Percentiles rank a stretch among this genome's conserved stretches.
Evolutionary conservation across 805 yeast species (phyloP).

Genomic region (Teunomyces barrocoloradensis): DNA sequence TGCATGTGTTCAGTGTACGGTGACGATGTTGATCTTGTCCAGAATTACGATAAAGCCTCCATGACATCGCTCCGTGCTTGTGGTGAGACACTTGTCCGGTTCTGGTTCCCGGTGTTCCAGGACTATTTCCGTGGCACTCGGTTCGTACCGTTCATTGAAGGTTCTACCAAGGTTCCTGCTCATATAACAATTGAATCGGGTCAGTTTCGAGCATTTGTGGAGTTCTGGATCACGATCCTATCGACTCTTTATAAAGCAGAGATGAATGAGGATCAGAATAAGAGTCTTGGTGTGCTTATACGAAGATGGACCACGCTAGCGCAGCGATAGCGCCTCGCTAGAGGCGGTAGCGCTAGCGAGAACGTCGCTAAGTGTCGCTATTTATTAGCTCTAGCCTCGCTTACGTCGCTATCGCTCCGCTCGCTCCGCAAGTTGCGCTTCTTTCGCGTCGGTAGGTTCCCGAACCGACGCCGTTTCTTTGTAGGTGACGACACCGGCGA

Average conservation of each 20-base stretch:
- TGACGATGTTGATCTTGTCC: slow-evolving; percentile 49
- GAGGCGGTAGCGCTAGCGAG: too few relatives aligned
- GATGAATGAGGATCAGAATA: slow-evolving; percentile 23
- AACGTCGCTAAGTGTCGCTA: too few relatives aligned
- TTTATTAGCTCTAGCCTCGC: too few relatives aligned
- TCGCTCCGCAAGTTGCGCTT: not conserved
- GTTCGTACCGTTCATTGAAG: slow-evolving; percentile 18
- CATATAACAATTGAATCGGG: slow-evolving; percentile 10
- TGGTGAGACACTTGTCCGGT: slow-evolving; percentile 40
- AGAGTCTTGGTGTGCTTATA: slow-evolving; percentile 17
- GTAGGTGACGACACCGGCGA: slow-evolving; percentile 4
- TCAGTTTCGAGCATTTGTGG: slow-evolving; percentile 38
- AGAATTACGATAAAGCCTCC: slow-evolving; percentile 41
- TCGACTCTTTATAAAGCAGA: slow-evolving; percentile 37
- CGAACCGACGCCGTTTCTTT: slow-evolving; percentile 6
- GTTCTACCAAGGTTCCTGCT: slow-evolving; percentile 11
- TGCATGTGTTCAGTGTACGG: slow-evolving; percentile 57
- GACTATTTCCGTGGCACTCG: slow-evolving; percentile 36
- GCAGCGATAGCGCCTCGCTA: too few relatives aligned
- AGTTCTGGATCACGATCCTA: slow-evolving; percentile 53
- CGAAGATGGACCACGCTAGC: slow-evolving; percentile 13
- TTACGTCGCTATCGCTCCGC: not conserved
- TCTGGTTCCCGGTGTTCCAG: slow-evolving; percentile 58
- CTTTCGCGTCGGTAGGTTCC: not conserved
- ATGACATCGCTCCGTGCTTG: slow-evolving; percentile 42